These are phyloP conservation scores for Licmophora abbreviata DNA, from an alignment of 108 stramenopile species.

Conservation along the genomic window DNA sequence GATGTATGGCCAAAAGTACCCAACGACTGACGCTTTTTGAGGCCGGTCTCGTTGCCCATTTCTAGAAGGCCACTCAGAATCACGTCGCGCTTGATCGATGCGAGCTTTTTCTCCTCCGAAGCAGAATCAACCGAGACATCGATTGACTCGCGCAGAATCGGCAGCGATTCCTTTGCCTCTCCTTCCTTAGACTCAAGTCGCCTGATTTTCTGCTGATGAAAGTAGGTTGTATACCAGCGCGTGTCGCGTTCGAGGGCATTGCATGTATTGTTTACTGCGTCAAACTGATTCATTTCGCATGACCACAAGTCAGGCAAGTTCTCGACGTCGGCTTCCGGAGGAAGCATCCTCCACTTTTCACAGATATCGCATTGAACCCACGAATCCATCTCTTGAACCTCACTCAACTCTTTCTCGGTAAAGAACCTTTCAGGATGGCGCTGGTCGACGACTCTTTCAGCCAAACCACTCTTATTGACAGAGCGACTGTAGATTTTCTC, in stretches of 20 bases:
- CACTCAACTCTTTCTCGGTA: slow-evolving; percentile 40
- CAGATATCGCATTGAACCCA: slow-evolving; percentile 50
- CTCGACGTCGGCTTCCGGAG: slow-evolving; percentile 10
- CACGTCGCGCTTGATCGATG: slow-evolving; percentile 9
- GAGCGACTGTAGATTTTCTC: slow-evolving; percentile 67
- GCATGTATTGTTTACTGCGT: slow-evolving; percentile 18
- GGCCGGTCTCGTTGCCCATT: slow-evolving; percentile 5
- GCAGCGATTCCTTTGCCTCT: background rate
- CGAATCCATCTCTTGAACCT: slow-evolving; percentile 31
- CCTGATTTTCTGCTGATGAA: slow-evolving; percentile 6
- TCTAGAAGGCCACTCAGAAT: slow-evolving; percentile 12
- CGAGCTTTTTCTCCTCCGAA: slow-evolving; percentile 9
- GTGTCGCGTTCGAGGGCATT: slow-evolving; percentile 12
- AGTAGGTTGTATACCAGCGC: slow-evolving; percentile 24
- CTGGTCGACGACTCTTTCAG: slow-evolving; percentile 51
- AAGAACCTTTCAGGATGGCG: slow-evolving; percentile 44
- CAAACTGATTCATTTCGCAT: slow-evolving; percentile 25
- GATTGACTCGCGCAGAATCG: background rate
- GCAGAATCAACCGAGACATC: slow-evolving; percentile 3
- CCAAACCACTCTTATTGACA: slow-evolving; percentile 52
- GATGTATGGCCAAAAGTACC: background rate
- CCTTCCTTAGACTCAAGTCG: too few relatives aligned
- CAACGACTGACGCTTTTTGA: background rate
- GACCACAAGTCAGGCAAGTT: slow-evolving; percentile 25
- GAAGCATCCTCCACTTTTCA: slow-evolving; percentile 46